Base-by-base conservation (phyloP, 805 yeast genomes). In the Spathaspora gorwiae region DNA sequence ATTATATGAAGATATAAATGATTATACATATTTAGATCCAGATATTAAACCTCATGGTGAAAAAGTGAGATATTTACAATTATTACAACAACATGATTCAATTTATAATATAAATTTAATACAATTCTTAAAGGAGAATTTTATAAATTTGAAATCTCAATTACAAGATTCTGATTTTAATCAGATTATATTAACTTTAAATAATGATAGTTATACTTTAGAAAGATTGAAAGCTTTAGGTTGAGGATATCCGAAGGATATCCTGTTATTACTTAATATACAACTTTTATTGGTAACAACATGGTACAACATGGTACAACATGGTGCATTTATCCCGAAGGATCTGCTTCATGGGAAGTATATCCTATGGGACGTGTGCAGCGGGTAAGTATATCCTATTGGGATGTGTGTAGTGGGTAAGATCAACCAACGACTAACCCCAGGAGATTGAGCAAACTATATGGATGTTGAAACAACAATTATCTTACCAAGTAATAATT, bases 61-160 rank as follows among this genome's bases (percentile, higher is more conserved):
- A 47, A 72, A 70, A 50, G 24, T 57, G 19, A 50, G 76, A 35
- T 72, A 70, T 54, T 60, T 57, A 49, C 45, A 38, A 26, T 54
- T 71, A 24, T 57, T 70, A 12, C 62, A 62, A 15, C 46, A 49
- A 7, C 46, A 48, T 14, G 76, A 71, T 46, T 68, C 71, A 1
- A 68, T 70, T 7, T 61, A 59, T 49, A 72, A 66, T 13, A 72
- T 81, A 7, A 72, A 76, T 39, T 56, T 84, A 45, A 76, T 72
- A 45, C 64, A 60, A 6, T 75, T 64, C 49, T 60, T 84, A 32
- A 61, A 61, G 40, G 54, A 53, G 12, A 54, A 55, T 29, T 51
- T 75, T 33, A 45, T 50, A 10, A 53, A 46, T 12, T 46, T 75
- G 38, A 59, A 63, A 42, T 45, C 48, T 7, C 48, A 51, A 5